Evolutionary conservation across 805 yeast genomes (phyloP).

Genomic region (Wickerhamomyces silvicola): DNA sequence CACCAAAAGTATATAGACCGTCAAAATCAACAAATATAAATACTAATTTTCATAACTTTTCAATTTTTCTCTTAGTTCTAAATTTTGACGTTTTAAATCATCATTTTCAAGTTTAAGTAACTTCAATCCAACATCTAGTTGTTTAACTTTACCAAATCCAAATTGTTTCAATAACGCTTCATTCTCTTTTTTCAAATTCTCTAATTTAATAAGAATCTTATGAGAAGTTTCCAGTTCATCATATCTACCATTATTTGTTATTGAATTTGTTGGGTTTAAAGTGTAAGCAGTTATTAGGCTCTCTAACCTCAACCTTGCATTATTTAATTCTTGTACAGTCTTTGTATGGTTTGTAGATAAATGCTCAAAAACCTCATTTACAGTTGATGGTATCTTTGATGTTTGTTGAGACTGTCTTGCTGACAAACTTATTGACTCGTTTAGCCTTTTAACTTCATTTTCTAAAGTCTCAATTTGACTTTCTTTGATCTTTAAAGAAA

Average conservation of each 20-base stretch:
- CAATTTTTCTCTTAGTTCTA: conserved; percentile 3
- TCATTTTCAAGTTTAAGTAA: conserved; percentile 45
- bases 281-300: conserved; percentile 51
- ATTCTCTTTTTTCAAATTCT: conserved; percentile 60
- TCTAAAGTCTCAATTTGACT: conserved; percentile 41
- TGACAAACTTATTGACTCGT: conserved; percentile 16
- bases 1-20: too few relatives aligned
- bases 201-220: conserved; percentile 57
- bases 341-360: conserved; percentile 42
- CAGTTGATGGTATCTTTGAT: conserved; percentile 34
- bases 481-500: conserved; percentile 51
- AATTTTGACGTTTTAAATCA: conserved; percentile 33
- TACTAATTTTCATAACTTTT: too few relatives aligned
- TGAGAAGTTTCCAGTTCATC: conserved; percentile 75
- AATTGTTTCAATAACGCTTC: conserved; percentile 62
- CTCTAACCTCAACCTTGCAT: conserved; percentile 59
- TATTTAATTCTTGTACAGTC: conserved; percentile 46
- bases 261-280: conserved; percentile 39
- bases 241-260: conserved; percentile 51
- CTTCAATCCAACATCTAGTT: conserved; percentile 61
- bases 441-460: conserved; percentile 34
- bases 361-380: conserved; percentile 42
- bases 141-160: conserved; percentile 71
- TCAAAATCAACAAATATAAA: too few relatives aligned
- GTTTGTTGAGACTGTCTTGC: conserved; percentile 3